These are phyloP conservation scores for Pseudomonodictys pantanalensis DNA, from an alignment of 495 filamentous ascomycete genomes.

Conservation along the genomic window DNA sequence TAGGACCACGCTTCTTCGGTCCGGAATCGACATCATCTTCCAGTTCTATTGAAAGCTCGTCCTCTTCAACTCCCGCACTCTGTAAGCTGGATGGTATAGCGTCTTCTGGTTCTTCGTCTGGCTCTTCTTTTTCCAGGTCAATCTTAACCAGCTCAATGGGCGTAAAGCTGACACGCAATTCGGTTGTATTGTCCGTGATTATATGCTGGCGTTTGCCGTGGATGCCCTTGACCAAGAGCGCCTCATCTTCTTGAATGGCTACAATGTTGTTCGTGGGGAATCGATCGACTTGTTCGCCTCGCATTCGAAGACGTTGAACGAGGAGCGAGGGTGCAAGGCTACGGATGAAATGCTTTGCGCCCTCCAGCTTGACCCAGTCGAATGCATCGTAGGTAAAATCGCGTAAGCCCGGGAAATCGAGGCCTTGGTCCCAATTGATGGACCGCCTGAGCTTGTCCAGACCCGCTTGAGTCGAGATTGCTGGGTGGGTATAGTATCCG, in stretches of 20 bases:
- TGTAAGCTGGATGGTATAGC: neutral
- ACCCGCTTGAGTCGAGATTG: slow-evolving; percentile 63
- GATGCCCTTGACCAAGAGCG: slow-evolving; percentile 56
- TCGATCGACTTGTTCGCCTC: slow-evolving; percentile 14
- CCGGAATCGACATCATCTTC: slow-evolving; percentile 30
- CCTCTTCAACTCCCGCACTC: slow-evolving; percentile 46
- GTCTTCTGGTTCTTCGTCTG: slow-evolving; percentile 42
- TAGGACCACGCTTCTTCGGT: slow-evolving; percentile 56
- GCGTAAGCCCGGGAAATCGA: slow-evolving; percentile 68
- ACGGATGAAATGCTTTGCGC: slow-evolving; percentile 80
- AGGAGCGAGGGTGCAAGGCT: slow-evolving; percentile 77
- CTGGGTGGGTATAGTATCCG: slow-evolving; percentile 80
- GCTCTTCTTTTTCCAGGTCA: slow-evolving; percentile 55
- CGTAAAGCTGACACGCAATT: slow-evolving; percentile 73
- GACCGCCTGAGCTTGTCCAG: slow-evolving; percentile 56
- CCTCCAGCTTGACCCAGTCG: slow-evolving; percentile 74
- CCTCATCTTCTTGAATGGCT: slow-evolving; percentile 46
- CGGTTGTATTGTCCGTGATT: slow-evolving; percentile 69
- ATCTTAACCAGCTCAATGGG: slow-evolving; percentile 75
- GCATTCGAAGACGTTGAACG: slow-evolving; percentile 57
- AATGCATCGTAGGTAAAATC: slow-evolving; percentile 74
- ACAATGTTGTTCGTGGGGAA: slow-evolving; percentile 39
- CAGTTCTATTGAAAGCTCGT: slow-evolving; percentile 33
- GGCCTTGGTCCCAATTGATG: slow-evolving; percentile 59
- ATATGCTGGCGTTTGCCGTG: slow-evolving; percentile 65